Base-by-base conservation (phyloP, 139 green algal species). In the Asterochloris sp. region DNA sequence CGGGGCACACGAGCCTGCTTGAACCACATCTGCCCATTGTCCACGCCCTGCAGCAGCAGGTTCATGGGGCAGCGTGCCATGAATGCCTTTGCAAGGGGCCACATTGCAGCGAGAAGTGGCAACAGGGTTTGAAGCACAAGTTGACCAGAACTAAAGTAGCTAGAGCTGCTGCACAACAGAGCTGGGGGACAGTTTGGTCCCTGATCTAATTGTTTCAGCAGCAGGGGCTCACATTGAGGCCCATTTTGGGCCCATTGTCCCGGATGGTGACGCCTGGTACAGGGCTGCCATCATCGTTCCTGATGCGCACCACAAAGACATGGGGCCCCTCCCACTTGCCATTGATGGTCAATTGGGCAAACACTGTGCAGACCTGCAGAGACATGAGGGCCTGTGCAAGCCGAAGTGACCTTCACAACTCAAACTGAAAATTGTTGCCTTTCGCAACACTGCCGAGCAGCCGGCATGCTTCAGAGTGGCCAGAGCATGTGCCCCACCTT, bases 1-100 rank as follows among this genome's bases (percentile, higher is more conserved):
- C 92, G 80, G 0, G 92, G 83, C 79, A 97, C 92, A 0, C 92
- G 85, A 69, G 97, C 92, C 69, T 91, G 64, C 79, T 97, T 86
- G 84, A 97, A 95, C 89, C 91, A 92, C 71, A 90, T 88, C 86
- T 91, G 89, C 26, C 95, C 95, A 81, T 98, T 98, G 88, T 98
- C 95, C 47, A 98, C 94, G 8, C 95, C 95, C 78, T 96, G 96
- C 62, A 97, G 64, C 13, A 62, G 89, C 86, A 92, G 92, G 38
- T 54, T 6, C 38, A 54, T 54, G 38, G 38, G 38, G 2, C 38
- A 54, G 68, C 11, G 24, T 74, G 0, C 13, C 12, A 10, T 23
- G 12, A 17, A 74, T 74, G 12, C 13, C 68, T 13, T n/a, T 74
- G 11, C 68, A 74, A 74, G 68, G 68, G 24, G 10, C 13, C 24